Base-by-base conservation (phyloP, 2,329 filamentous ascomycete species). In the Talaromyces sp. region DNA sequence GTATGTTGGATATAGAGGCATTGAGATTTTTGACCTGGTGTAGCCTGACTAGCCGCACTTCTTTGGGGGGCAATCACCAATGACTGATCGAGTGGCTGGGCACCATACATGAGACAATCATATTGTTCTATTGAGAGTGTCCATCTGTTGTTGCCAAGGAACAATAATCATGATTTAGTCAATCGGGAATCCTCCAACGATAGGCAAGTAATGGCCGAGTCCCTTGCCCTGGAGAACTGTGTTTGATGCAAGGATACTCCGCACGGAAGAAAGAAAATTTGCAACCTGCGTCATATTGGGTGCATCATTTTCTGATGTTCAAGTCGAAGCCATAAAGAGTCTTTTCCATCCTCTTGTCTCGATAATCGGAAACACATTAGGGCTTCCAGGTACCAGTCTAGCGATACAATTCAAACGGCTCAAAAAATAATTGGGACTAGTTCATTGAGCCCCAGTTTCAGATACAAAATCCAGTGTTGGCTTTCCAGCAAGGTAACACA, bases 11-110 rank as follows among this genome's bases (percentile, higher is more conserved):
- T 27, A 8, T 35, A 31, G 43, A 24, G 39, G 19, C 35, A 31
- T 31, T 43, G 47, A 50, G 33, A 35, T 27, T 54, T 43, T 62
- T 62, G 60, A 62, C 39, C 54, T 47, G 60, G 33, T 22, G 33
- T 22, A 16, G 45, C 59, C 43, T 61, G n/a, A 13, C 45, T 31
- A 61, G 33, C 33, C 19, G 16, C 10, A 56, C 4, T 11, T 14
- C n/a, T 56, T 56, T 56, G 33, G 37, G 14, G 33, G 31, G 19
- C 33, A 56, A 14, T 39, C 52, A 39, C 52, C 52, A 39, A 37
- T 56, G n/a, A 37, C 37, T 56, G 50, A 35, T n/a, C 6, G 16
- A 54, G 50, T 54, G 50, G 50, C 31, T 37, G 50, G 50, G 50
- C 19, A 11, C 24, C 19, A 39, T 22, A 39, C 52, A 16, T 39